Conservation (phyloP, 208 protist genomes). For the Acanthamoeba royreba region DNA sequence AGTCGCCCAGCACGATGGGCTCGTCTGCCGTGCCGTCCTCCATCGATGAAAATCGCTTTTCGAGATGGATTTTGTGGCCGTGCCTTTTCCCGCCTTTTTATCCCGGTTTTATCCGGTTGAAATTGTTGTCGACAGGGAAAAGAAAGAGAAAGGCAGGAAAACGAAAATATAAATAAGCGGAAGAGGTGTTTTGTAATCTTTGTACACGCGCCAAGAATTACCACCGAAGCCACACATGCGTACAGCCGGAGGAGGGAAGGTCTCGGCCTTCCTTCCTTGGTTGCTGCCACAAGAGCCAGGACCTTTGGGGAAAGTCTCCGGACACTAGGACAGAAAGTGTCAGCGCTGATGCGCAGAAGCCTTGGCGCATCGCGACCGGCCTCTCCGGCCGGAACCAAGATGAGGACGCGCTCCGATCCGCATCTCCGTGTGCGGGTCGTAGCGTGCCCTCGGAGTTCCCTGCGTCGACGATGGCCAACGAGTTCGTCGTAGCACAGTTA, state of each 20-base stretch:
- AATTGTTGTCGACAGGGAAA: background rate
- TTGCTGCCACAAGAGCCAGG: background rate
- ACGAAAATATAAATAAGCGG: background rate
- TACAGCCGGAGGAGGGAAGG: background rate
- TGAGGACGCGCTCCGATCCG: background rate
- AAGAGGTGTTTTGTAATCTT: background rate
- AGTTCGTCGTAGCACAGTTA: conserved; percentile 49
- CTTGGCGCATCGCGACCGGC: background rate
- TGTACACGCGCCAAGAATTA: conserved; percentile 37
- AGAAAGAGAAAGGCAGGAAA: background rate
- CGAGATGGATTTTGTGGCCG: background rate
- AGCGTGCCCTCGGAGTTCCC: background rate
- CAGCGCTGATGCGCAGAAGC: background rate
- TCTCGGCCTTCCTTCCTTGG: background rate
- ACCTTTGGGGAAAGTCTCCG: conserved; percentile 47
- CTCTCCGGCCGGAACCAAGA: background rate
- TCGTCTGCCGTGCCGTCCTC: background rate
- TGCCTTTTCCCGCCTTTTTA: background rate
- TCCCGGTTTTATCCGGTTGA: background rate
- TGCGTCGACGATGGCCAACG: background rate
- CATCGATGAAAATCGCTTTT: background rate
- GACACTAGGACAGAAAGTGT: conserved; percentile 50
- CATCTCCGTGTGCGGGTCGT: background rate
- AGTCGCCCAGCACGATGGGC: no score
- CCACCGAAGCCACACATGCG: conserved; percentile 21